Evolutionary conservation across 768 basidiomycete species (phyloP).

Genomic region (Macrolepiota dolichaula): DNA sequence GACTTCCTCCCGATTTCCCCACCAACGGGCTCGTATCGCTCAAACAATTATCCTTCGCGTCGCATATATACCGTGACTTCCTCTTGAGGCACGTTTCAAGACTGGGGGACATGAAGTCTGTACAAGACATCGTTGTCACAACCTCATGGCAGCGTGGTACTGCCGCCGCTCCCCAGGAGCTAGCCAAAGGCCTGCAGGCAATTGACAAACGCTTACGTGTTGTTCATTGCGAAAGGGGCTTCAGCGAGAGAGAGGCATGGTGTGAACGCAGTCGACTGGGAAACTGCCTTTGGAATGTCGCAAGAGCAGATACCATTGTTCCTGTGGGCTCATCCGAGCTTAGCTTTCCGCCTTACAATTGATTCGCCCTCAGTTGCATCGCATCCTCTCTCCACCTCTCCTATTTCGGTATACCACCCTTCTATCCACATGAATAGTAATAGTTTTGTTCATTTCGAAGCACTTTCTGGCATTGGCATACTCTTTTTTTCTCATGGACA

Average conservation of each 20-base stretch:
- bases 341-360: neutral
- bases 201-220: conserved; percentile 10
- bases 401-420: neutral
- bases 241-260: conserved; percentile 7
- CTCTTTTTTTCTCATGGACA: neutral
- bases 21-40: conserved; percentile 9
- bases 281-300: conserved; percentile 7
- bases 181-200: conserved; percentile 6
- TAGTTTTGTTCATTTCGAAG: neutral
- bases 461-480: neutral
- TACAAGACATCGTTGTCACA: conserved; percentile 6
- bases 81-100: conserved; percentile 1
- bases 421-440: neutral
- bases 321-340: neutral
- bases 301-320: conserved; percentile 6
- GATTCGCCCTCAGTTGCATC: neutral
- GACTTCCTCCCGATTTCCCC: conserved; percentile 10
- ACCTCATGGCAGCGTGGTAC: conserved; percentile 4
- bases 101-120: conserved; percentile 1
- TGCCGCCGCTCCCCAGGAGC: neutral
- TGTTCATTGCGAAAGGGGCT: conserved; percentile 4
- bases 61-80: conserved; percentile 12
- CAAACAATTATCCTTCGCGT: conserved; percentile 10
- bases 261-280: conserved; percentile 3
- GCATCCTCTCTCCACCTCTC: neutral